Evolutionary conservation across 352 stramenopile species (phyloP), one percentile per base, ranked within the genome.

Genomic region (Phytophthora meadii): DNA sequence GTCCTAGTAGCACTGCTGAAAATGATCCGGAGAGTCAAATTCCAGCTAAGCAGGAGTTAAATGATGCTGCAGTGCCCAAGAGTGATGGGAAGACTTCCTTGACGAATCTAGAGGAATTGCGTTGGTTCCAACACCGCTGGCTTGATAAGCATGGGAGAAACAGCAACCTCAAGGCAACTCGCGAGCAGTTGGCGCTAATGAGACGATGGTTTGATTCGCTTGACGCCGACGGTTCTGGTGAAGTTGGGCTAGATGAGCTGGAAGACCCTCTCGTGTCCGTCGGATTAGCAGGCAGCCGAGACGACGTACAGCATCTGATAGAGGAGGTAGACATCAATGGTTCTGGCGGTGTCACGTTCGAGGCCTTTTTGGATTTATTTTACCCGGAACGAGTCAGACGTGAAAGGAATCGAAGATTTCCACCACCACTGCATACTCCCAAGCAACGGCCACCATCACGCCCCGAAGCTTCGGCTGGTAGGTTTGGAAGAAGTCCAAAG

Each of bases 211-310:
- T 97, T 48, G 83, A 92, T 47, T 94, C 81, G n/a, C 74, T 97
- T n/a, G 89, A 97, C 55, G 58, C 80, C 1, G 89, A 96, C 34
- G 84, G 85, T 15, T 92, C 82, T 1, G 89, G 88, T 2, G 86
- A 91, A 46, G 85, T 96, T 17, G 87, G 88, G 3, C 52, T 96
- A 12, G 81, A 93, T 54, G 88, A 97, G 47, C 74, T 97, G 9
- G 87, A 93, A 37, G 87, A 95, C 32, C 89, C 89, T n/a, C 75
- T 97, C 12, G 81, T 97, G n/a, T 95, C 87, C 0, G 87, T 95
- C 11, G 89, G 89, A 1, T 75, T 97, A 22, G 89, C 88, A 22
- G 72, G 78, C 7, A 89, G 64, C 52, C 82, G 84, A 6, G 78
- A 89, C 24, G 87, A 96, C 52, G 87, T 96, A 19, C 79, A 87